Base-by-base conservation (phyloP, 208 protist genomes). In the Trypanosoma caninum region DNA sequence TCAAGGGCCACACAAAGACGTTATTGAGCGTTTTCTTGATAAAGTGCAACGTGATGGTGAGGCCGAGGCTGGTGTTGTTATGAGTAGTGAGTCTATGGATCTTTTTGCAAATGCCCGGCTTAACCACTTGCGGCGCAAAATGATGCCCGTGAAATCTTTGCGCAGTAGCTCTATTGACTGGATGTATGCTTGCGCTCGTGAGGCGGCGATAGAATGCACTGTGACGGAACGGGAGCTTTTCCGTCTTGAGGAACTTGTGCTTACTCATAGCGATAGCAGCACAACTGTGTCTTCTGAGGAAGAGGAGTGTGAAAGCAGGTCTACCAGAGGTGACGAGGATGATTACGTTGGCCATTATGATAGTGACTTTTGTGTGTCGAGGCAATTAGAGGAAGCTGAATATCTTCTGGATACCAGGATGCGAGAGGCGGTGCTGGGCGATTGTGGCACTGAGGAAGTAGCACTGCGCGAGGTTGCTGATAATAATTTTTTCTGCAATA, bases 401-500 rank as follows among this genome's bases (percentile, higher is more conserved):
- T 35, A 9, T 10, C 14, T 57, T 1, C 22, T 69, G 37, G 64
- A 55, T 18, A 11, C 37, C 7, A 33, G 44, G 13, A 42, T 57
- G 38, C 33, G 57, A 9, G 48, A 61, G 18, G 55, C 55, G 14
- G 45, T 65, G 25, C 40, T 71, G 14, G 47, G 46, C 31, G 40
- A 16, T 2, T 50, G 16, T 30, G 18, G 53, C 2, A 35, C 33
- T 51, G 57, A 58, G 25, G 48, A 59, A n/a, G 23, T 40, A 10
- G 51, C 45, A 18, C 33, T 71, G 22, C 34, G 14, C 2, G 9
- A 69, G 11, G 34, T 87, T 0, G 38, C 71, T 6, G 46, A 46
- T 3, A 87, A 82, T 42, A 45, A 72, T 23, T 50, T 81, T 8
- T 74, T 87, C 45, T 35, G 61, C 46, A 48, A 74, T 10, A 71